A percentile compares a stretch with the other conserved stretches of the same genome.
phyloP scores from a whole-genome alignment of 2,329 filamentous ascomycete genomes.

The Fusarium pseudonygamai region DNA sequence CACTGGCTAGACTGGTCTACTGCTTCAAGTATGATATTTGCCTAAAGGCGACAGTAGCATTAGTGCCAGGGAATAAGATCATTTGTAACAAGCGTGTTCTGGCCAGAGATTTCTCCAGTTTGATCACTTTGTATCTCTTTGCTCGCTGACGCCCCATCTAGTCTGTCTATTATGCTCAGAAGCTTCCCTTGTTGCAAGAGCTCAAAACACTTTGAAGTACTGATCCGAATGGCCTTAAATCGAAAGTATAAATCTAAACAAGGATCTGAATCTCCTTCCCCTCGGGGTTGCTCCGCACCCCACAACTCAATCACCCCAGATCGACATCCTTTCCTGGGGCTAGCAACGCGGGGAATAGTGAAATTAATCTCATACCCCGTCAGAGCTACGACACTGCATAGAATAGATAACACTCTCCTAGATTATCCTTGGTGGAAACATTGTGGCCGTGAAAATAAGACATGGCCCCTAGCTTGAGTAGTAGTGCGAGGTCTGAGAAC shows the following conservation, averaged over 20 bases:
- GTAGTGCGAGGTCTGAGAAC: not conserved
- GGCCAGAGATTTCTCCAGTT: not conserved
- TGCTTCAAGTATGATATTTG: conserved; percentile 7
- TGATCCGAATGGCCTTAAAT: no score
- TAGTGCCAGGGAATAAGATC: not conserved
- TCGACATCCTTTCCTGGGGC: not conserved
- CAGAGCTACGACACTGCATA: not conserved
- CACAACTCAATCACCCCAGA: conserved; percentile 17
- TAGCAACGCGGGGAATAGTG: conserved; percentile 7
- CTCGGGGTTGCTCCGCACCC: not conserved
- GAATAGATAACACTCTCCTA: not conserved
- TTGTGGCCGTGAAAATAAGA: not conserved
- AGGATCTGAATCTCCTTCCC: conserved; percentile 1
- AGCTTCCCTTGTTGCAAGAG: not conserved
- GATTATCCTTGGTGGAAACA: conserved; percentile 31
- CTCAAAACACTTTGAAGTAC: not conserved
- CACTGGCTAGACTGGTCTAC: not conserved
- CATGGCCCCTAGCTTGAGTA: not conserved
- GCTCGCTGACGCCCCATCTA: not conserved
- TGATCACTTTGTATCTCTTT: not conserved
- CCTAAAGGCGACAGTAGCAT: conserved; percentile 5
- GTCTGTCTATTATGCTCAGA: not conserved
- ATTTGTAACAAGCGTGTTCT: not conserved
- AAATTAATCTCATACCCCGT: not conserved
- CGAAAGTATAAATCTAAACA: not conserved